phyloP scores from a whole-genome alignment of 1,139 yeast species.

The Ashbya aceris region DNA sequence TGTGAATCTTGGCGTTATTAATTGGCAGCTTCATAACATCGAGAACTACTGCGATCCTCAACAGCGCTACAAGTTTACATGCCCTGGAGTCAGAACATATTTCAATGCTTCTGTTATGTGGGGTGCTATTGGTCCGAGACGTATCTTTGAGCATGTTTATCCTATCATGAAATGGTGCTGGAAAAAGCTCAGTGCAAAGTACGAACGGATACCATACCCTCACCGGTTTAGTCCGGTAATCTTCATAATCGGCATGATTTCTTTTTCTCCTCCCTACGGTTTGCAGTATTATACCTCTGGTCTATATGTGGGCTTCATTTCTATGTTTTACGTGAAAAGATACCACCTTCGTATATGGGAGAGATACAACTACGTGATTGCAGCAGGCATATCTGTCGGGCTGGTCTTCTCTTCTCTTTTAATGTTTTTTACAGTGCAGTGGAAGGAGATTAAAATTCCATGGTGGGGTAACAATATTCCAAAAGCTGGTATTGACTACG shows the following conservation, averaged over 20 bases:
- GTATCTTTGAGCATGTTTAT: slow-evolving; percentile 42
- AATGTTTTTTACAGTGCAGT: slow-evolving; percentile 47
- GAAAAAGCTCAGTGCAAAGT: slow-evolving; percentile 33
- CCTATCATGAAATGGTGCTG: slow-evolving; percentile 44
- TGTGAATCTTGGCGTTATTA: slow-evolving; percentile 43
- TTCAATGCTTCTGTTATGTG: slow-evolving; percentile 48
- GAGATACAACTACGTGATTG: slow-evolving; percentile 52
- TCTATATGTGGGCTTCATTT: slow-evolving; percentile 38
- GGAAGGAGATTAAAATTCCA: slow-evolving; percentile 31
- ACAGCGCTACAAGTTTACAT: slow-evolving; percentile 37
- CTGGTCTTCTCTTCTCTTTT: slow-evolving; percentile 48
- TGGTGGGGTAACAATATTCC: slow-evolving; percentile 58
- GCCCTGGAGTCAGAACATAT: slow-evolving; percentile 39
- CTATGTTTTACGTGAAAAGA: slow-evolving; percentile 45
- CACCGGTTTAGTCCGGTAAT: slow-evolving; percentile 40
- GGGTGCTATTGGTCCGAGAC: slow-evolving; percentile 63
- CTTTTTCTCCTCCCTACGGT: slow-evolving; percentile 45
- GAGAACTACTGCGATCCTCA: slow-evolving; percentile 39
- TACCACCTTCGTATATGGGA: slow-evolving; percentile 52
- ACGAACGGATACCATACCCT: slow-evolving; percentile 16
- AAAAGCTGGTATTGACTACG: slow-evolving; percentile 36
- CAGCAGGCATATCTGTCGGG: slow-evolving; percentile 53
- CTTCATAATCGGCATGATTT: slow-evolving; percentile 39
- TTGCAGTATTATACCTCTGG: slow-evolving; percentile 47
- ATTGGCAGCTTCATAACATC: slow-evolving; percentile 43